Percentiles rank a stretch among this genome's conserved stretches.
These are phyloP conservation scores for Kuraishia piskuri DNA, from an alignment of 805 yeast genomes.

Conservation along the genomic window DNA sequence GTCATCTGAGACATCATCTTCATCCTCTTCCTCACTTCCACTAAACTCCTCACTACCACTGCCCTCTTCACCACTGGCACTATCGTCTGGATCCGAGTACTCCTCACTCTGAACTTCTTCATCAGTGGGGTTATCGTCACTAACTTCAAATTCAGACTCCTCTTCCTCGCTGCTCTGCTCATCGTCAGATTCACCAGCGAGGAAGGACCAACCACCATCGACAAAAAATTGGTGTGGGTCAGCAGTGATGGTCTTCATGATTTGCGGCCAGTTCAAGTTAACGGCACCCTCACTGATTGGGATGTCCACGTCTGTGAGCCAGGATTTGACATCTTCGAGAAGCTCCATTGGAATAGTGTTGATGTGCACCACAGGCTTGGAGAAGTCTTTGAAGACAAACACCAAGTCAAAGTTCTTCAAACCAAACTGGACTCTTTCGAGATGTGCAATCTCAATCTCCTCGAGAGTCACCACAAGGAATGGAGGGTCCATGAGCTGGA, in stretches of 20 bases:
- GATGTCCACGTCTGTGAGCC: conserved; percentile 97
- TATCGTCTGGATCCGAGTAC: conserved; percentile 28
- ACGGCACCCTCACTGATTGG: conserved; percentile 93
- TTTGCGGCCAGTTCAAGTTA: conserved; percentile 90
- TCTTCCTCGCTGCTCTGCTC: conserved; percentile 61
- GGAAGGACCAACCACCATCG: conserved; percentile 95
- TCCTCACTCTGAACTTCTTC: conserved; percentile 39
- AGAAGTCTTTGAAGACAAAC: conserved; percentile 90
- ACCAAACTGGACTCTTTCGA: conserved; percentile 97
- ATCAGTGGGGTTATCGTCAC: conserved; percentile 53
- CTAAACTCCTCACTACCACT: conserved; percentile 14
- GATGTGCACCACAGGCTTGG: conserved; percentile 80
- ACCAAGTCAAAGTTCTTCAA: conserved; percentile 93
- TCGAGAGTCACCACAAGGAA: conserved; percentile 84
- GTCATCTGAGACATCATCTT: background rate
- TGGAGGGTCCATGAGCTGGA: conserved; percentile 92
- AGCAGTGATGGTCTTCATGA: conserved; percentile 86
- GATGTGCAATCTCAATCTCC: conserved; percentile 89
- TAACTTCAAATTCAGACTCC: conserved; percentile 56
- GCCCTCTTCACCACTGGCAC: conserved; percentile 17
- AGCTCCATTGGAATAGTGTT: conserved; percentile 92
- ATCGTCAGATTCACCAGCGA: conserved; percentile 80
- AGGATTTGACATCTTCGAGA: conserved; percentile 85
- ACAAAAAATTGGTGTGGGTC: conserved; percentile 92
- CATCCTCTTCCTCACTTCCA: background rate